Conservation (phyloP, 257 asterid genomes). For the Leonotis leonurus region DNA sequence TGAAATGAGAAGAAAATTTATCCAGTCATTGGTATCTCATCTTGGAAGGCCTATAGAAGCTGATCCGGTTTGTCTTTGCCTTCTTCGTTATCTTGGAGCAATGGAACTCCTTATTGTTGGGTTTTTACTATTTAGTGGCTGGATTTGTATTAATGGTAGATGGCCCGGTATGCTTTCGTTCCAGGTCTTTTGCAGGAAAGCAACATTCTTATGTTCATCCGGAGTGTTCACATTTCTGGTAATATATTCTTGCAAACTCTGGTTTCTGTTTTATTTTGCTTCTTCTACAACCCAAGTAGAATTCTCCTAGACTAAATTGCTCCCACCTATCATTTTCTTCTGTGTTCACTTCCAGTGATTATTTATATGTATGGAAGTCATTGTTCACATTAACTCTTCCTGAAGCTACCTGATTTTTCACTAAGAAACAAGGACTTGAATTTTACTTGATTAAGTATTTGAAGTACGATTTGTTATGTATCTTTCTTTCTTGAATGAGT, state of each 20-base stretch:
- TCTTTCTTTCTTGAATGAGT: neutral
- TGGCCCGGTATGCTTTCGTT: conserved; percentile 8
- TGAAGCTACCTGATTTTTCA: neutral
- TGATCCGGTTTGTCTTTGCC: conserved; percentile 53
- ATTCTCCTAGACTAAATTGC: neutral
- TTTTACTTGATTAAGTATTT: neutral
- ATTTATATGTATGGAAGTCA: neutral
- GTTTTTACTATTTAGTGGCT: neutral
- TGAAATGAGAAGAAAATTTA: conserved; percentile 69
- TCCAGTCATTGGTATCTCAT: conserved; percentile 54
- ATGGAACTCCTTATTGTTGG: conserved; percentile 3
- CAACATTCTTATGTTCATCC: conserved; percentile 61
- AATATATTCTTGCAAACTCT: conserved; percentile 17
- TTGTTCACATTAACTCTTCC: neutral
- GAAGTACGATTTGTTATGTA: neutral
- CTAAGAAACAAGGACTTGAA: neutral
- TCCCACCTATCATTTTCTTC: conserved; percentile 1
- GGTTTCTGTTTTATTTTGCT: neutral
- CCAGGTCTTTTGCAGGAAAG: conserved; percentile 88
- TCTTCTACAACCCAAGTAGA: neutral
- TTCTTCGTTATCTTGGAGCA: conserved; percentile 13
- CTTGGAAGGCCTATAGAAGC: conserved; percentile 90
- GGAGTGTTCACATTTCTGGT: conserved; percentile 83
- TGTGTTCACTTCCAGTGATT: neutral
- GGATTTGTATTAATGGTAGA: conserved; percentile 6